Evolutionary conservation across 2,329 filamentous ascomycete species (phyloP).

Genomic region (Ophiostoma sp.): DNA sequence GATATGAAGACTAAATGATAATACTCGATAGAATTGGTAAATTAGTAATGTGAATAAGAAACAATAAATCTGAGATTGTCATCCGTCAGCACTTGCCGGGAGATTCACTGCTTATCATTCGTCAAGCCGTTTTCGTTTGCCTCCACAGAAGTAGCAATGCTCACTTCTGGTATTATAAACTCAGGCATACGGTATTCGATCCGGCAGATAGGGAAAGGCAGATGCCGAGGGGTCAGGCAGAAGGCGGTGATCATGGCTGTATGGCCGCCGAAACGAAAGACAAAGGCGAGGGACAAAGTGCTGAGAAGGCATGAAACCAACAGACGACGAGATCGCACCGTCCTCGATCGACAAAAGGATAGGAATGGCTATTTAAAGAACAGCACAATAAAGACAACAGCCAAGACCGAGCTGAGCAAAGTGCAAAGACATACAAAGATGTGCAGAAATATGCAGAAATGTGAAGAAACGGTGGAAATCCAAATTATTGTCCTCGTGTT

Average conservation of each 20-base stretch:
- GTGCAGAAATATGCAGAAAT: background rate
- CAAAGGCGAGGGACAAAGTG: background rate
- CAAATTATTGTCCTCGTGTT: background rate
- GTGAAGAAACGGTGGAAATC: background rate
- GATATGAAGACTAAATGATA: background rate
- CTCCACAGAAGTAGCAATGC: background rate
- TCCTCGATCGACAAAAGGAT: background rate
- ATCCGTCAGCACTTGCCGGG: background rate
- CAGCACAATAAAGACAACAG: background rate
- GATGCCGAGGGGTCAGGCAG: background rate
- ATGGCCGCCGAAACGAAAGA: background rate
- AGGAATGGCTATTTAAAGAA: background rate
- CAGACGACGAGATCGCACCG: background rate
- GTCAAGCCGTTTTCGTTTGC: background rate
- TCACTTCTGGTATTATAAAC: background rate
- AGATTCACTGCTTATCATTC: background rate
- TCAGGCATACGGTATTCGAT: too few species aligned
- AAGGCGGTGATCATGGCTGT: background rate
- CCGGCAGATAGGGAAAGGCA: background rate
- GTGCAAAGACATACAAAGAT: slow-evolving; percentile 1
- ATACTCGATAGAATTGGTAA: background rate
- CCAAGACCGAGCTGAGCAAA: background rate
- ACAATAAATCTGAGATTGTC: background rate
- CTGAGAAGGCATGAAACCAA: background rate
- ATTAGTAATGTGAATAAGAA: background rate